phyloP scores from a whole-genome alignment of 2,329 filamentous ascomycete species.

The Cryphonectria parasitica region DNA sequence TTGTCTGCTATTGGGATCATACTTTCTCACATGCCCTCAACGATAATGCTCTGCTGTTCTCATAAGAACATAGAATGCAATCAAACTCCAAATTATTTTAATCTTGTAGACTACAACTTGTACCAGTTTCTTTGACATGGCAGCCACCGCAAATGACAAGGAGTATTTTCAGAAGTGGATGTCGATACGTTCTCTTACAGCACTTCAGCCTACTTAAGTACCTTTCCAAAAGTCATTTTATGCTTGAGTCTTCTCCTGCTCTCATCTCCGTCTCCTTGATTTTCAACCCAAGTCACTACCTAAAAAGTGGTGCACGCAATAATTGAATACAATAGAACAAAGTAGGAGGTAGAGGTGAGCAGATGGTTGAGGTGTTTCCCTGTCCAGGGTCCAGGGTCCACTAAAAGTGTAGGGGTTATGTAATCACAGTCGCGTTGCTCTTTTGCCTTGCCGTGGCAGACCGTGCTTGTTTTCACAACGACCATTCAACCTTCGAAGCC shows the following conservation, averaged over 20 bases:
- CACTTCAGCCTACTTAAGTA: not conserved
- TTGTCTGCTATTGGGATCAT: not conserved
- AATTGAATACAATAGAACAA: not conserved
- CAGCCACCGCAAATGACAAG: not conserved
- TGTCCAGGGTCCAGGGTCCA: not conserved
- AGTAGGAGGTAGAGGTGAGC: not conserved
- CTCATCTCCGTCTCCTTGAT: not conserved
- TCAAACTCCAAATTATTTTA: not conserved
- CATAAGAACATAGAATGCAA: not conserved
- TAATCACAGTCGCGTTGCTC: constrained; percentile 2
- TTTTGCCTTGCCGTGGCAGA: not conserved
- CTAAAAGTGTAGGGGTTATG: not conserved
- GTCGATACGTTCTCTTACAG: not conserved
- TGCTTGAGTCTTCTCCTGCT: not conserved
- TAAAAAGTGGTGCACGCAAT: no score
- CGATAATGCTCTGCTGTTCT: not conserved
- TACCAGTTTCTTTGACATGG: not conserved
- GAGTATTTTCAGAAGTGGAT: not conserved
- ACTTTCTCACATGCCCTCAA: not conserved
- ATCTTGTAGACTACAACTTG: not conserved
- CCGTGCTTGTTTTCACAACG: constrained; percentile 8
- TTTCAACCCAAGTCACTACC: no score
- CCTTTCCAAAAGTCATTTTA: not conserved
- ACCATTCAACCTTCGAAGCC: not conserved
- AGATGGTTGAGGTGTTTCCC: not conserved